Percentiles rank a stretch among this genome's conserved stretches.
Conservation (phyloP, 2,329 filamentous ascomycete genomes). For the Leptosphaerulina australis region DNA sequence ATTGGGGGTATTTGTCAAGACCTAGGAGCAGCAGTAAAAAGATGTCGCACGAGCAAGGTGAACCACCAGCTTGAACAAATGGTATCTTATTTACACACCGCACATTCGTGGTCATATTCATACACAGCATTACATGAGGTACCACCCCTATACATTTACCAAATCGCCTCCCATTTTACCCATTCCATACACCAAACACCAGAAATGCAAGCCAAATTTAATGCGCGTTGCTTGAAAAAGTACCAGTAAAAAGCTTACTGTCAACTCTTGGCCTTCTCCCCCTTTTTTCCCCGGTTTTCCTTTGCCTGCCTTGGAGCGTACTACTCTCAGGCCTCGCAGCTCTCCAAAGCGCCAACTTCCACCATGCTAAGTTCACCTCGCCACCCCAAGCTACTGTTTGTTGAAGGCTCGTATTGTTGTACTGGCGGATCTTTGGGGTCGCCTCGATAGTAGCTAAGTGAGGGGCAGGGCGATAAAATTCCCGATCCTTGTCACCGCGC, state of each 20-base stretch:
- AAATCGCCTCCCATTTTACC: not conserved
- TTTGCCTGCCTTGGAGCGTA: constrained; percentile 11
- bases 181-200: not conserved
- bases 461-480: constrained; percentile 15
- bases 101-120: not conserved
- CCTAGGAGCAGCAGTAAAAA: too few relatives aligned
- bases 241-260: not conserved
- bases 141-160: not conserved
- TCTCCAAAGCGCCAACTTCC: constrained; percentile 15
- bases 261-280: constrained; percentile 11
- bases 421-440: constrained; percentile 13
- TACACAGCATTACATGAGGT: not conserved
- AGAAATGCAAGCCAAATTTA: not conserved
- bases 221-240: not conserved
- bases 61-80: not conserved
- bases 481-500: constrained; percentile 26
- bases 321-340: constrained; percentile 7
- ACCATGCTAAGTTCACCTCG: not conserved
- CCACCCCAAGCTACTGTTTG: constrained; percentile 4
- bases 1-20: too few relatives aligned
- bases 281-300: constrained; percentile 22
- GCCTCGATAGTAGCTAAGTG: constrained; percentile 16
- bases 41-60: too few relatives aligned
- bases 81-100: not conserved
- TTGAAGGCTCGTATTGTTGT: not conserved